phyloP scores from a whole-genome alignment of 805 yeast species.

The Spathaspora gorwiae region DNA sequence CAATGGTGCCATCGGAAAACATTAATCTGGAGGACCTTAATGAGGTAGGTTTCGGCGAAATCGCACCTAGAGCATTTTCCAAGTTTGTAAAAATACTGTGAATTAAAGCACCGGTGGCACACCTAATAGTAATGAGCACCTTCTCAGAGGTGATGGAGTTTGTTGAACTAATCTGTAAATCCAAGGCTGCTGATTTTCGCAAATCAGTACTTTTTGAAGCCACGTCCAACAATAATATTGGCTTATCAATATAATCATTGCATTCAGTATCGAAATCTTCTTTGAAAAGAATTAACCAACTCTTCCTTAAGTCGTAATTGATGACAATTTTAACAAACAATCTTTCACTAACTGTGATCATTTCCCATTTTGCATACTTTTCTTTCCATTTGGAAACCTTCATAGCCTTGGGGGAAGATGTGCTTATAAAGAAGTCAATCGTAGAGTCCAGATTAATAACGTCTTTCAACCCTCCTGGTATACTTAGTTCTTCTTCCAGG shows the following conservation, averaged over 20 bases:
- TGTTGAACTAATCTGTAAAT: constrained; percentile 29
- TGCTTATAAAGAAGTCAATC: constrained; percentile 34
- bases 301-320: constrained; percentile 26
- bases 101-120: constrained; percentile 23
- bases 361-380: constrained; percentile 41
- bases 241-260: constrained; percentile 30
- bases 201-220: constrained; percentile 17
- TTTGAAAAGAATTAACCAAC: constrained; percentile 39
- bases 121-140: constrained; percentile 29
- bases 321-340: constrained; percentile 36
- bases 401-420: constrained; percentile 29
- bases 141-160: constrained; percentile 29
- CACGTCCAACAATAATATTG: constrained; percentile 31
- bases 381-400: constrained; percentile 41
- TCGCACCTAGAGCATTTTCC: constrained; percentile 23
- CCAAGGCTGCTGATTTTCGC: constrained; percentile 36
- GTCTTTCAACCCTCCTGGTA: constrained; percentile 34
- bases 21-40: constrained; percentile 7
- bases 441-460: constrained; percentile 34
- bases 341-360: constrained; percentile 34
- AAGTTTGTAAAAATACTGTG: constrained; percentile 22
- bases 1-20: constrained; percentile 24
- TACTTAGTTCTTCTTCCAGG: constrained; percentile 18
- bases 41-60: constrained; percentile 4
- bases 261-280: constrained; percentile 30